Conservation (phyloP, 2,329 filamentous ascomycete species). For the Fusarium sacchari region DNA sequence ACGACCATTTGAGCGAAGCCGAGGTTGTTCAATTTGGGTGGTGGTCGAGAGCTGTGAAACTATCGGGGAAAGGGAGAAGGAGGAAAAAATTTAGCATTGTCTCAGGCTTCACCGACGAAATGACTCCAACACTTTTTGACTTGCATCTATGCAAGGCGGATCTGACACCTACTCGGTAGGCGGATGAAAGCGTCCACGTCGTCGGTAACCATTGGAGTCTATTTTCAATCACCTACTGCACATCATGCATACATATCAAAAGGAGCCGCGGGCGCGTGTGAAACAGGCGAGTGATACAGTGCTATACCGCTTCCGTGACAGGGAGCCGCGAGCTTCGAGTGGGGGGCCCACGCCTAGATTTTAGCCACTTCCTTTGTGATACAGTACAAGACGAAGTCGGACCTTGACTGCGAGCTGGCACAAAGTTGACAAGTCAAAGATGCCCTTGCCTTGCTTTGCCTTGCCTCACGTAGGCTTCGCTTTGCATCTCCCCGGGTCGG, state of each 20-base stretch:
- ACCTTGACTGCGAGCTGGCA: conserved; percentile 29
- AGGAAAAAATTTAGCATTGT: conserved; percentile 7
- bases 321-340: conserved; percentile 27
- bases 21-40: conserved; percentile 21
- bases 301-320: conserved; percentile 38
- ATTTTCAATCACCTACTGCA: conserved; percentile 43
- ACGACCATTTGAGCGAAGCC: conserved; percentile 23
- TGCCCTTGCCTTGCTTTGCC: background rate
- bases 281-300: conserved; percentile 33
- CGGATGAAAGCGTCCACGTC: conserved; percentile 42
- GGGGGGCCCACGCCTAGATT: conserved; percentile 27
- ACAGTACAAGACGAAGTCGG: conserved; percentile 17
- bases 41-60: background rate
- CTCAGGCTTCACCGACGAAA: conserved; percentile 44
- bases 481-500: conserved; percentile 19
- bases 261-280: conserved; percentile 35
- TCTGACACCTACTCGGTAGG: conserved; percentile 38
- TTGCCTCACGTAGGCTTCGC: background rate
- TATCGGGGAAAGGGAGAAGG: background rate
- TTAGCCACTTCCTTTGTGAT: conserved; percentile 29
- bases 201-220: conserved; percentile 42
- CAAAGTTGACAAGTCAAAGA: conserved; percentile 12
- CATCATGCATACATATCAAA: conserved; percentile 45
- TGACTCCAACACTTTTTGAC: conserved; percentile 31
- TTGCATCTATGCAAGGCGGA: conserved; percentile 37